A percentile compares a stretch with the other conserved stretches of the same genome.
phyloP scores from a whole-genome alignment of 352 stramenopile genomes.

The Pythium oligandrum region DNA sequence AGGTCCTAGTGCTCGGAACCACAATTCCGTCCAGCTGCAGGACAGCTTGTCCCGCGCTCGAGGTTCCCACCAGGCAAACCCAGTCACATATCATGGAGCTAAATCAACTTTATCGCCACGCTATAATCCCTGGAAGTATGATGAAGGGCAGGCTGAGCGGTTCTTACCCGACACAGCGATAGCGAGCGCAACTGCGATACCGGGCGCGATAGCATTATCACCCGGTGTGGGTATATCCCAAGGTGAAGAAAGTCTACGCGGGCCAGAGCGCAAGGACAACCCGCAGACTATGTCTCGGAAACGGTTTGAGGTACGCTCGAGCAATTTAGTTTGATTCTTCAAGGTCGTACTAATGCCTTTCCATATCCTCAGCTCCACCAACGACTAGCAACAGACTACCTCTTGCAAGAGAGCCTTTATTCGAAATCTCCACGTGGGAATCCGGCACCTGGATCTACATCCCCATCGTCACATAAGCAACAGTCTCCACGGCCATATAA shows the following conservation, averaged over 20 bases:
- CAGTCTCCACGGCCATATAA: slow-evolving; percentile 12
- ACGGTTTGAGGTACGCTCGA: slow-evolving; percentile 44
- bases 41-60: slow-evolving; percentile 13
- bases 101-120: background rate
- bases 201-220: slow-evolving; percentile 17
- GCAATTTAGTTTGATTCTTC: background rate
- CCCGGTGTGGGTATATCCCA: slow-evolving; percentile 38
- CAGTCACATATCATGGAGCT: slow-evolving; percentile 1
- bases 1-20: background rate
- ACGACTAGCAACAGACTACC: slow-evolving; percentile 37
- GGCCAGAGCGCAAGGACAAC: slow-evolving; percentile 32
- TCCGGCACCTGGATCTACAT: background rate
- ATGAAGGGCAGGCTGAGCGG: slow-evolving; percentile 1
- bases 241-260: slow-evolving; percentile 36
- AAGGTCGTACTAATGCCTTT: background rate
- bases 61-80: background rate
- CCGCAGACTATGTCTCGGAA: slow-evolving; percentile 60
- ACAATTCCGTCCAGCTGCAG: slow-evolving; percentile 5
- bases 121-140: slow-evolving; percentile 13
- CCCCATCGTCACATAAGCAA: slow-evolving; percentile 7
- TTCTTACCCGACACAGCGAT: slow-evolving; percentile 18
- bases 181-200: slow-evolving; percentile 13
- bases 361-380: slow-evolving; percentile 43
- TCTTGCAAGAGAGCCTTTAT: slow-evolving; percentile 26
- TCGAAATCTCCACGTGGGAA: too few species aligned